These are phyloP conservation scores for Brasenia schreberi DNA, from an alignment of 164 flowering plant species.

Conservation along the genomic window DNA sequence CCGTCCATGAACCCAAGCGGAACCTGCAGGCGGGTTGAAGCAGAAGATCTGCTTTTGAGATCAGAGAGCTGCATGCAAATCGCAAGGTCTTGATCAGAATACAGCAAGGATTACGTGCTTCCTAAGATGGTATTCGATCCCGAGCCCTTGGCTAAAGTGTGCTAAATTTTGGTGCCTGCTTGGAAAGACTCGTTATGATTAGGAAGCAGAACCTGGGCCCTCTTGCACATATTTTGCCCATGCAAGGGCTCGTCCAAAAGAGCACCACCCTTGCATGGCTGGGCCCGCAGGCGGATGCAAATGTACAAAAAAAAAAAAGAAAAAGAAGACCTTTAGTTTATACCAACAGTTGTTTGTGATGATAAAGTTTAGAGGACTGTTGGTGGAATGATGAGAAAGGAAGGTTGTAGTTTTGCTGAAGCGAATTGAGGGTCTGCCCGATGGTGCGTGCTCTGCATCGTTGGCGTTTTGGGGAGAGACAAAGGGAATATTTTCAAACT, in stretches of 20 bases:
- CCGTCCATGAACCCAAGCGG: constrained; percentile 4
- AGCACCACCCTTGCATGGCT: too few relatives aligned
- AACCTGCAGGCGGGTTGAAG: constrained; percentile 26
- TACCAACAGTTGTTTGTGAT: background rate
- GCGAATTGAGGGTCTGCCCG: background rate
- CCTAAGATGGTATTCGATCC: background rate
- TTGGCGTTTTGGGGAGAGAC: background rate
- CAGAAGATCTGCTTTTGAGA: constrained; percentile 29
- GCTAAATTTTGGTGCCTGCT: too few relatives aligned
- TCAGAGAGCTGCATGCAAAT: constrained; percentile 20
- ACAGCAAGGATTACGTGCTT: background rate
- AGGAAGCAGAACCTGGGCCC: too few relatives aligned
- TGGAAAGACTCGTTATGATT: too few relatives aligned
- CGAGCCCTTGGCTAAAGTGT: too few relatives aligned
- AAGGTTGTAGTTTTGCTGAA: background rate
- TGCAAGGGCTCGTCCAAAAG: too few relatives aligned
- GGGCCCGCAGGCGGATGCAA: too few relatives aligned
- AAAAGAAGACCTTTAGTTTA: too few relatives aligned
- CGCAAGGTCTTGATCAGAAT: background rate
- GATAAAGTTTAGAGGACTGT: background rate
- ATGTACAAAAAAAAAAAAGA: too few relatives aligned
- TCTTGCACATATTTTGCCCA: too few relatives aligned
- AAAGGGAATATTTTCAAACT: background rate
- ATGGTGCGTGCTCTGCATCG: background rate
- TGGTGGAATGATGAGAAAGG: background rate